phyloP scores from a whole-genome alignment of 805 yeast species.

The Yueomyces sinensis region DNA sequence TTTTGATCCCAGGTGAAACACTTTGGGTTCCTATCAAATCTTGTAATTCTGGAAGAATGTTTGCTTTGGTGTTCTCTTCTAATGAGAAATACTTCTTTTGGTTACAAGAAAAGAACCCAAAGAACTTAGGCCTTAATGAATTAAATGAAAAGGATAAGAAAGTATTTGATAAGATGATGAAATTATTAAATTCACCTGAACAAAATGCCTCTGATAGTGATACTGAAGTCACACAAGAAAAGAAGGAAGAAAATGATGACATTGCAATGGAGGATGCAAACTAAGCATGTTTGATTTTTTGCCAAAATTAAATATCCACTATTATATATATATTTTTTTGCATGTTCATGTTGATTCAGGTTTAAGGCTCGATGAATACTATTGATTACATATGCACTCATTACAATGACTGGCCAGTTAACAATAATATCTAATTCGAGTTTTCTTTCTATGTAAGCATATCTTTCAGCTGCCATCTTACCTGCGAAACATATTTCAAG shows the following conservation, averaged over 20 bases:
- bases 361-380: too few relatives aligned
- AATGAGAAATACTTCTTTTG: slow-evolving; percentile 48
- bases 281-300: too few relatives aligned
- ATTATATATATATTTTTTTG: too few relatives aligned
- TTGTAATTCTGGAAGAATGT: slow-evolving; percentile 66
- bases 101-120: slow-evolving; percentile 61
- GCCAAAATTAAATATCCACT: too few relatives aligned
- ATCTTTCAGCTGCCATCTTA: too few relatives aligned
- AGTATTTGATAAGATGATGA: slow-evolving; percentile 36
- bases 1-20: slow-evolving; percentile 78
- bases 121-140: slow-evolving; percentile 31
- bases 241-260: slow-evolving; percentile 2
- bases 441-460: too few relatives aligned
- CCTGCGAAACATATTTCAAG: too few relatives aligned
- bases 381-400: too few relatives aligned
- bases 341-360: too few relatives aligned
- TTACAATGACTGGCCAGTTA: too few relatives aligned
- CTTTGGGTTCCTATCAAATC: slow-evolving; percentile 57
- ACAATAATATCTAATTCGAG: too few relatives aligned
- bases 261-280: slow-evolving; percentile 1
- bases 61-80: slow-evolving; percentile 52
- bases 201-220: slow-evolving; percentile 11
- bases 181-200: slow-evolving; percentile 29
- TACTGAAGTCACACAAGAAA: slow-evolving; percentile 6
- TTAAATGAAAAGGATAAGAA: slow-evolving; percentile 46